Evolutionary conservation across 164 flowering plant species (phyloP).

Genomic region (Euptelea pleiosperma): DNA sequence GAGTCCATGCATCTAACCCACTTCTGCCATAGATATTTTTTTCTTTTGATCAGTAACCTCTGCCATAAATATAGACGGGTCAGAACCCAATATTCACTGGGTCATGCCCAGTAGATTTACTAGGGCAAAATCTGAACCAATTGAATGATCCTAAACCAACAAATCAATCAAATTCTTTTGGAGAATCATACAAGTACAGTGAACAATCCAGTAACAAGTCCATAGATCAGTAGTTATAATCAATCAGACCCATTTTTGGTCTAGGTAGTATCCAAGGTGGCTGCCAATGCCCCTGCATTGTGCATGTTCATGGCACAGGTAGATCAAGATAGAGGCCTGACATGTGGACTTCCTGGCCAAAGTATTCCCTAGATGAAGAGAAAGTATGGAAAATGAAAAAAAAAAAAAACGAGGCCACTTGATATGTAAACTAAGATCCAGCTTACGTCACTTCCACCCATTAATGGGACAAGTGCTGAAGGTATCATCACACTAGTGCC

Average conservation of each 20-base stretch:
- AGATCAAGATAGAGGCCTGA: neutral
- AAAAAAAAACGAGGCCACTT: neutral
- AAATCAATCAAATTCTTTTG: too few species aligned
- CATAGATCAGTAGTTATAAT: neutral
- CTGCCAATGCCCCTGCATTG: neutral
- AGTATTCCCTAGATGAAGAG: neutral
- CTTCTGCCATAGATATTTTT: too few species aligned
- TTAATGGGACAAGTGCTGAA: slow-evolving; percentile 65
- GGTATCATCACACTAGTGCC: slow-evolving; percentile 97
- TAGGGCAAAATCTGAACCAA: neutral
- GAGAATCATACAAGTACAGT: too few species aligned
- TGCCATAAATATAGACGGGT: neutral
- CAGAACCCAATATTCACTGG: neutral
- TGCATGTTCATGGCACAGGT: neutral
- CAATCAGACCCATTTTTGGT: neutral
- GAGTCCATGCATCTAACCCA: neutral
- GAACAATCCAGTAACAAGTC: neutral
- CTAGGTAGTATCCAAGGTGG: neutral
- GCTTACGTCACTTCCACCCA: slow-evolving; percentile 94
- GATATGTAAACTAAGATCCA: slow-evolving; percentile 1
- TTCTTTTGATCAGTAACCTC: too few species aligned
- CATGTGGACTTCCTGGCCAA: neutral
- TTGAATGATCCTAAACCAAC: neutral
- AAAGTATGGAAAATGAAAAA: neutral
- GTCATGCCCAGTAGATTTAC: neutral